Percentiles rank a stretch among this genome's conserved stretches.
These are phyloP conservation scores for Ophiocordyceps robertsii DNA, from an alignment of 2,329 filamentous ascomycete species.

Conservation along the genomic window DNA sequence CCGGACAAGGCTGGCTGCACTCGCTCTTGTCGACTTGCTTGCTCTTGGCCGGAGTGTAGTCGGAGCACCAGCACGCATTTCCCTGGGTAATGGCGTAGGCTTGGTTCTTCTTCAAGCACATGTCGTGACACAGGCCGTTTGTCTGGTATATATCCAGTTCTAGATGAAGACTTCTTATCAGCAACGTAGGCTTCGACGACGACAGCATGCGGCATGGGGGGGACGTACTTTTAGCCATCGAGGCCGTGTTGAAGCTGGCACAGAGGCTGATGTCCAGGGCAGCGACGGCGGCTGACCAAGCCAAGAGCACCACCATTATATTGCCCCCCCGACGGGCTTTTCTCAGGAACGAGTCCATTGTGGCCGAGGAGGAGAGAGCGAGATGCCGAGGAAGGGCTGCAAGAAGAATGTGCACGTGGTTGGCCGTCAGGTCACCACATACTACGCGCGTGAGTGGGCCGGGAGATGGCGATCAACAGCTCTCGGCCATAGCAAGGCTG, in stretches of 20 bases:
- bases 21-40: constrained; percentile 24
- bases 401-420: background rate
- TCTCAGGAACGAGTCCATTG: background rate
- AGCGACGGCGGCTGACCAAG: constrained; percentile 9
- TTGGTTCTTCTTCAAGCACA: constrained; percentile 37
- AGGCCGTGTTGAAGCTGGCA: constrained; percentile 22
- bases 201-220: too few species aligned
- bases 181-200: background rate
- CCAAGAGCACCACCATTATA: constrained; percentile 9
- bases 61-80: constrained; percentile 60
- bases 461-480: background rate
- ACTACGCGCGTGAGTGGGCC: background rate
- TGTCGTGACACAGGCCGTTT: constrained; percentile 52
- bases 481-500: background rate
- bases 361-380: background rate
- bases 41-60: constrained; percentile 43
- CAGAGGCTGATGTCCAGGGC: constrained; percentile 19
- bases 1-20: constrained; percentile 51
- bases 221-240: constrained; percentile 17
- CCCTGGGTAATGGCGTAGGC: constrained; percentile 58
- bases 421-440: background rate
- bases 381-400: background rate
- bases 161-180: constrained; percentile 11
- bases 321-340: background rate
- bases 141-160: constrained; percentile 49